phyloP scores from a whole-genome alignment of 2,329 filamentous ascomycete genomes.

The Periconia digitata region DNA sequence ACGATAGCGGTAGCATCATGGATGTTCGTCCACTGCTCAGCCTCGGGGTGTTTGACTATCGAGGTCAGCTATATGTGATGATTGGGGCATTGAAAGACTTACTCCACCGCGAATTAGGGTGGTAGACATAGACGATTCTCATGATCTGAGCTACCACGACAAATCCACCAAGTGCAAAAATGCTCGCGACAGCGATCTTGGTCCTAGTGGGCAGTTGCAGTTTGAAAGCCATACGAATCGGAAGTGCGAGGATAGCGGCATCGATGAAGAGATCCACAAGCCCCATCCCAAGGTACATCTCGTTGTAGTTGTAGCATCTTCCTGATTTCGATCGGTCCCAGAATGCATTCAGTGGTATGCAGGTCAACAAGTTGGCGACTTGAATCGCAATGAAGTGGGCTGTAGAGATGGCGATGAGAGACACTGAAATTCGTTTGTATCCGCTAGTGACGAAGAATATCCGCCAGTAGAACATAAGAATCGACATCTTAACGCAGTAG shows the following conservation, averaged over 20 bases:
- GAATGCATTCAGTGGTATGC: conserved; percentile 2
- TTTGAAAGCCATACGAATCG: not conserved
- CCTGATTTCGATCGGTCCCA: conserved; percentile 2
- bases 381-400: not conserved
- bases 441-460: not conserved
- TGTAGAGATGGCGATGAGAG: not conserved
- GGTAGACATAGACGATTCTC: not conserved
- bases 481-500: not conserved
- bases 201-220: not conserved
- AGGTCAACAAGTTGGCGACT: not conserved
- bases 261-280: not conserved
- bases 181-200: not conserved
- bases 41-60: not conserved
- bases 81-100: too few species aligned
- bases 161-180: not conserved
- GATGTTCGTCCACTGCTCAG: not conserved
- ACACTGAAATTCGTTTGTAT: not conserved
- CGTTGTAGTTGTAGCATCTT: conserved; percentile 2
- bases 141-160: not conserved
- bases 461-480: not conserved
- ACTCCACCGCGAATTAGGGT: not conserved
- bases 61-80: not conserved
- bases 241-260: not conserved
- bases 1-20: not conserved
- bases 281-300: not conserved